Conservation (phyloP, 176 grass and related monocot genomes). For the Carex littledalei region DNA sequence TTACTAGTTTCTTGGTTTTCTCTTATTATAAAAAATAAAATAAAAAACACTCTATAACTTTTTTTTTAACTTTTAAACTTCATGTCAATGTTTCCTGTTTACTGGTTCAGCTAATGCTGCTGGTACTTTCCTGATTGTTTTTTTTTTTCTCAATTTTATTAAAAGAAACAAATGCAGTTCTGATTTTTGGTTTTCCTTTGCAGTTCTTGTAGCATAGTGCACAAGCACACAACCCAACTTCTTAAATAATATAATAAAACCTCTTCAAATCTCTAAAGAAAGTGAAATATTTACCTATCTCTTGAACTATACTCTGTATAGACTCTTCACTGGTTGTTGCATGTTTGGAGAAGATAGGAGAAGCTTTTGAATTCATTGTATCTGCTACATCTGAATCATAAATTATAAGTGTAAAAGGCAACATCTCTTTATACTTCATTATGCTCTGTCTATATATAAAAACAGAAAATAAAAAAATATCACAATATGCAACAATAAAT, state of each 20-base stretch:
- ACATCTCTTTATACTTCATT: no score
- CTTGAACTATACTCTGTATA: slow-evolving; percentile 16
- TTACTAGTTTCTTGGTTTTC: no score
- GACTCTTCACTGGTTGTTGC: background rate
- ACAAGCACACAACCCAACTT: no score
- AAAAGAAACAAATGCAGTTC: no score
- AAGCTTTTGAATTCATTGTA: background rate
- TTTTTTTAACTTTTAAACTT: background rate
- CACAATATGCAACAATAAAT: no score
- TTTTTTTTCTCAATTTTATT: no score
- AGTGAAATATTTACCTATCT: slow-evolving; percentile 14
- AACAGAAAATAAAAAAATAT: no score
- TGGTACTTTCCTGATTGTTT: background rate
- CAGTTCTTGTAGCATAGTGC: no score
- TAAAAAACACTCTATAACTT: background rate
- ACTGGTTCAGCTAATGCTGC: background rate
- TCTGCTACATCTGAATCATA: background rate
- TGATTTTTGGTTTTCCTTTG: no score
- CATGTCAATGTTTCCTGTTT: background rate
- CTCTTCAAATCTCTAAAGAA: background rate
- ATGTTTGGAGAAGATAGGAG: background rate
- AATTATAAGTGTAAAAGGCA: background rate
- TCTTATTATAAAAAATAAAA: no score
- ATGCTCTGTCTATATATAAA: no score
- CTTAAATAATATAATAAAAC: no score